These are phyloP conservation scores for Cladophialophora exuberans DNA, from an alignment of 2,329 filamentous ascomycete genomes.

Conservation along the genomic window DNA sequence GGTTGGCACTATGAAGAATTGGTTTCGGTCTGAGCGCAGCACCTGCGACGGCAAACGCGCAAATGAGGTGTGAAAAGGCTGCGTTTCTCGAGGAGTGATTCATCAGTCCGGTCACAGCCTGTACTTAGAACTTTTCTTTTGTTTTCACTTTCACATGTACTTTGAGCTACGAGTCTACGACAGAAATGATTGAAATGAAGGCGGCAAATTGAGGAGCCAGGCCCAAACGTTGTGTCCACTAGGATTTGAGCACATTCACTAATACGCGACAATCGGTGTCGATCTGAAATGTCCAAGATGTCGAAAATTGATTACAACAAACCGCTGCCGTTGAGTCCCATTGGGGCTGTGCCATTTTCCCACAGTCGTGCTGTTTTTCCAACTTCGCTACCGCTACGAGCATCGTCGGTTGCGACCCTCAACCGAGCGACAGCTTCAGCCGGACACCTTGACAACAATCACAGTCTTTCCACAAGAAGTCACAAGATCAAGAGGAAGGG, in stretches of 20 bases:
- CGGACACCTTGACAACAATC: not conserved
- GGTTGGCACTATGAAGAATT: conserved; percentile 23
- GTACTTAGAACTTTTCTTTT: too few species aligned
- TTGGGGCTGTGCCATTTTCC: conserved; percentile 14
- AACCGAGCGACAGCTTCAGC: not conserved
- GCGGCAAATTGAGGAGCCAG: too few species aligned
- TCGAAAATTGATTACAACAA: conserved; percentile 24
- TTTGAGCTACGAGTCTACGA: too few species aligned
- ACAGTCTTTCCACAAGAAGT: not conserved
- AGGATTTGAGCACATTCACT: conserved; percentile 25
- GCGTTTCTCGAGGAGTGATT: too few species aligned
- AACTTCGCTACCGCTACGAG: not conserved
- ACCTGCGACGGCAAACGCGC: conserved; percentile 13
- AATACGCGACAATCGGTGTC: conserved; percentile 8
- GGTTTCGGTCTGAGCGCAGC: conserved; percentile 21
- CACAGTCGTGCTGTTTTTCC: not conserved
- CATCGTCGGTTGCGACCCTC: not conserved
- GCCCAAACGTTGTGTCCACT: not conserved
- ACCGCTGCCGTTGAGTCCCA: conserved; percentile 28
- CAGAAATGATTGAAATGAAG: too few species aligned
- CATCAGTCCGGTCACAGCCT: too few species aligned
- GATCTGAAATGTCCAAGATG: not conserved
- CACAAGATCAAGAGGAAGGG: conserved; percentile 1
- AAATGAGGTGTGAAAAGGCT: too few species aligned
- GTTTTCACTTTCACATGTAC: too few species aligned